Evolutionary conservation across 2,329 filamentous ascomycete genomes (phyloP).

Genomic region (Knoxdaviesia proteae): DNA sequence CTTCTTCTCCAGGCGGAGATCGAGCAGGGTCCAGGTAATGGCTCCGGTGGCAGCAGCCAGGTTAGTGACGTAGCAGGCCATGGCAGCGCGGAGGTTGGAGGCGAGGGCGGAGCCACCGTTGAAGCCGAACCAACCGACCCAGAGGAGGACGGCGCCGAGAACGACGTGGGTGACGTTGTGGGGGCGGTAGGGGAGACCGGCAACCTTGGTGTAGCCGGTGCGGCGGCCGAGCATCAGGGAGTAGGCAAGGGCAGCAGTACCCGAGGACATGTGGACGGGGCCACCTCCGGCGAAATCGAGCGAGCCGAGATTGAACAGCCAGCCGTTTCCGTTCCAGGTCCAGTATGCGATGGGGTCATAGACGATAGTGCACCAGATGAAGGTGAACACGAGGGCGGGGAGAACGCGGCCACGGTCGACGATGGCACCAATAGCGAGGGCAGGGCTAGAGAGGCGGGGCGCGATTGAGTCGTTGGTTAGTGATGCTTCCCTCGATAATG

Average conservation of each 20-base stretch:
- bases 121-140: slow-evolving; percentile 96
- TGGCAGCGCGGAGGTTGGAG: slow-evolving; percentile 70
- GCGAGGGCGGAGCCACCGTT: slow-evolving; percentile 69
- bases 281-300: slow-evolving; percentile 59
- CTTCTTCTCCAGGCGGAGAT: slow-evolving; percentile 80
- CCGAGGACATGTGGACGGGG: slow-evolving; percentile 55
- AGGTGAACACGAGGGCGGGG: slow-evolving; percentile 43
- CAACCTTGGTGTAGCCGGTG: slow-evolving; percentile 35
- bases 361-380: slow-evolving; percentile 50
- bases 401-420: slow-evolving; percentile 41
- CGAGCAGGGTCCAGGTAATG: slow-evolving; percentile 66
- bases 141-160: slow-evolving; percentile 55
- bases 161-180: slow-evolving; percentile 59
- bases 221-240: slow-evolving; percentile 54
- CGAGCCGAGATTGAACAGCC: slow-evolving; percentile 46
- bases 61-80: slow-evolving; percentile 80
- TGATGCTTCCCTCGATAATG: background rate
- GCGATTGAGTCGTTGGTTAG: too few relatives aligned
- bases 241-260: slow-evolving; percentile 52
- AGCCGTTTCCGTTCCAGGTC: slow-evolving; percentile 58
- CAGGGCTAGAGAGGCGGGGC: slow-evolving; percentile 17
- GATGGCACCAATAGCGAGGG: slow-evolving; percentile 37
- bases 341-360: slow-evolving; percentile 58
- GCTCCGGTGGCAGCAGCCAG: slow-evolving; percentile 64
- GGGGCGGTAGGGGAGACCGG: slow-evolving; percentile 44